A percentile compares a stretch with the other conserved stretches of the same genome.
phyloP scores from a whole-genome alignment of 192 early-diverging fungal genomes.

The Obelidium mucronatum region DNA sequence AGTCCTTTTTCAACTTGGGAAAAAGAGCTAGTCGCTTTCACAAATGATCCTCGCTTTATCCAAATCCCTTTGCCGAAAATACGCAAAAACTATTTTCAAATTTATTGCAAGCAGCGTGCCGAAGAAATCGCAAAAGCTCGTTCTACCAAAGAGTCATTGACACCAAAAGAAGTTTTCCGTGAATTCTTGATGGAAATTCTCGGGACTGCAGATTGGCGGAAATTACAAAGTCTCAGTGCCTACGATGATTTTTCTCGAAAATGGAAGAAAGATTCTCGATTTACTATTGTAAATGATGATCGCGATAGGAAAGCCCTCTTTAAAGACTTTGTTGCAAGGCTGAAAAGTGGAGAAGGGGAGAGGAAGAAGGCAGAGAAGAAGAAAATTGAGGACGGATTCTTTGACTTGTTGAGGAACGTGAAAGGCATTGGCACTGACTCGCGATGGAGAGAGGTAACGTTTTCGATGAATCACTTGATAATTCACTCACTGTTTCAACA shows the following conservation, averaged over 20 bases:
- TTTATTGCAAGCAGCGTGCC: conserved; percentile 72
- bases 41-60: conserved; percentile 66
- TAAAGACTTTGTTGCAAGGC: conserved; percentile 63
- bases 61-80: conserved; percentile 53
- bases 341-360: conserved; percentile 44
- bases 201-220: conserved; percentile 12
- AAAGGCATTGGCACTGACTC: conserved; percentile 62
- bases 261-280: conserved; percentile 70
- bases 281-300: conserved; percentile 60
- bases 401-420: conserved; percentile 63
- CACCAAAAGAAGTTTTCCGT: conserved; percentile 61
- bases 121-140: conserved; percentile 62
- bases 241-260: conserved; percentile 81
- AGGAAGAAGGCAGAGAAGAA: conserved; percentile 53
- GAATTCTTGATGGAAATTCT: conserved; percentile 60
- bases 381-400: conserved; percentile 62
- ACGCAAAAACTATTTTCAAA: conserved; percentile 71
- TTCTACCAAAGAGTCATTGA: conserved; percentile 37
- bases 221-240: conserved; percentile 58
- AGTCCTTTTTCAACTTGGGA: conserved; percentile 82
- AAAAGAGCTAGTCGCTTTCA: conserved; percentile 71
- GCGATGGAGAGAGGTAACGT: conserved; percentile 59
- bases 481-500: conserved; percentile 13
- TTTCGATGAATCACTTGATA: background rate
- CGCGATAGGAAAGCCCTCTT: conserved; percentile 71